Evolutionary conservation across 1,284 basidiomycete species (phyloP).

Genomic region (Ustilago sp.): DNA sequence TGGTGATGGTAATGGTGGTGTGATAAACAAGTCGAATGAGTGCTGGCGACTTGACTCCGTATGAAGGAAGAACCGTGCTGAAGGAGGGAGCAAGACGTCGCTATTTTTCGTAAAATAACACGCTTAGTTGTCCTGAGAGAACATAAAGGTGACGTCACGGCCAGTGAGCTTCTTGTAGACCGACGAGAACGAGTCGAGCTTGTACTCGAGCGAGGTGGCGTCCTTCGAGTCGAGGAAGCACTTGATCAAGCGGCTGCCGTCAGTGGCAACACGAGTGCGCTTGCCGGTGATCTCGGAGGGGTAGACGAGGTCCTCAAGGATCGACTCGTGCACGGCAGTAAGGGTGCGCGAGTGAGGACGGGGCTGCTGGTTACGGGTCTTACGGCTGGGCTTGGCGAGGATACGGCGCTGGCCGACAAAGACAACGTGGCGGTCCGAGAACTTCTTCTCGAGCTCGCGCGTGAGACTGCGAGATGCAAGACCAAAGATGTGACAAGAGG

Average conservation of each 20-base stretch:
- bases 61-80: background rate
- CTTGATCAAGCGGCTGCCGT: slow-evolving; percentile 69
- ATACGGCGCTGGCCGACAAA: slow-evolving; percentile 99
- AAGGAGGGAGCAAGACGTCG: slow-evolving; percentile 9
- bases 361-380: slow-evolving; percentile 92
- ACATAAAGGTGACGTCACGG: slow-evolving; percentile 79
- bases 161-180: slow-evolving; percentile 94
- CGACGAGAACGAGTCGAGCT: slow-evolving; percentile 94
- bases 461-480: slow-evolving; percentile 78
- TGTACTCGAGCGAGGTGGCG: slow-evolving; percentile 98
- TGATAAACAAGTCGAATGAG: slow-evolving; percentile 8
- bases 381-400: slow-evolving; percentile 95
- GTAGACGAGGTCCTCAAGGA: slow-evolving; percentile 98
- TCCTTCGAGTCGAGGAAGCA: slow-evolving; percentile 96
- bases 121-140: slow-evolving; percentile 58
- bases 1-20: slow-evolving; percentile 3
- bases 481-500: background rate
- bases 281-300: slow-evolving; percentile 99
- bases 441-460: slow-evolving; percentile 99
- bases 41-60: slow-evolving; percentile 16
- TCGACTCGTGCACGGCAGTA: slow-evolving; percentile 96
- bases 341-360: slow-evolving; percentile 96
- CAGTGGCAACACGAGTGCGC: slow-evolving; percentile 79
- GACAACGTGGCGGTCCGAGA: slow-evolving; percentile 97
- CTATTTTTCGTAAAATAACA: background rate